Conservation (phyloP, 169 alveolate genomes). For the Amoebophrya sp. region DNA sequence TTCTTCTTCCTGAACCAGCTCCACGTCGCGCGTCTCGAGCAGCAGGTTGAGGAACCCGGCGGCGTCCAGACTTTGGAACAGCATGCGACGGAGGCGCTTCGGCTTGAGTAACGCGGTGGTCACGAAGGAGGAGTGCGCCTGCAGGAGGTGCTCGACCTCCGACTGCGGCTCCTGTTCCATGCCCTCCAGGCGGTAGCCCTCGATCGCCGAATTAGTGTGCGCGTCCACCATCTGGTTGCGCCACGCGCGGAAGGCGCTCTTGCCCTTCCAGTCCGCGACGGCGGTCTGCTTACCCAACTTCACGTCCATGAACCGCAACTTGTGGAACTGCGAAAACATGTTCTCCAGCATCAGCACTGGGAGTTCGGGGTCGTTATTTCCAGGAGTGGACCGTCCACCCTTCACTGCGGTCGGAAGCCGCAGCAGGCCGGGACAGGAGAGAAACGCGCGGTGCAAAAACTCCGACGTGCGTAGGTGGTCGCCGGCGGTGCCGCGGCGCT, state of each 20-base stretch:
- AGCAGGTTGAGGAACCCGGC: neutral
- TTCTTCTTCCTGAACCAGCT: too few relatives aligned
- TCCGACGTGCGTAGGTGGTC: neutral
- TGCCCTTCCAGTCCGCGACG: neutral
- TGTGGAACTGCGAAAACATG: neutral
- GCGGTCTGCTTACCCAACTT: slow-evolving; percentile 5
- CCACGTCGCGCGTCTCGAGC: neutral
- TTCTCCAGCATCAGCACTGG: neutral
- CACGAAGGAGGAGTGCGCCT: neutral
- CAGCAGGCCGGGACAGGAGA: neutral
- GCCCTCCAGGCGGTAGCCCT: slow-evolving; percentile 21
- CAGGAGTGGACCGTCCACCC: neutral
- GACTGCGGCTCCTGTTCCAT: neutral
- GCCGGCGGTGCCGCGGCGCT: neutral
- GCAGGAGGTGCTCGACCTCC: neutral
- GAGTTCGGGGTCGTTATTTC: neutral
- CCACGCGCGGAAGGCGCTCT: neutral
- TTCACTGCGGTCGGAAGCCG: neutral
- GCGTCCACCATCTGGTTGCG: slow-evolving; percentile 24
- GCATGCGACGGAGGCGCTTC: neutral
- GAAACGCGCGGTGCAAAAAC: neutral
- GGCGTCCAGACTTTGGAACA: neutral
- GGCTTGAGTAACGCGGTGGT: neutral
- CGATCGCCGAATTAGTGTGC: neutral
- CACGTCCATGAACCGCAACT: neutral